A percentile compares a stretch with the other conserved stretches of the same genome.
Evolutionary conservation across 306 rosid genomes (phyloP).

Genomic region (apple (Malus domestica)): ASM211411v1 NC_041801.1:14684501-14685000

Average conservation of each 20-base stretch:
- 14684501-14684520: conserved; percentile 31
- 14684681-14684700: conserved; percentile 31
- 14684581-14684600: conserved; percentile 49
- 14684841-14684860: conserved; percentile 70
- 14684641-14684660: conserved; percentile 76
- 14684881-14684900: conserved; percentile 80
- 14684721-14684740: conserved; percentile 39
- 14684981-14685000: not conserved
- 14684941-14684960: conserved; percentile 5
- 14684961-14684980: not conserved
- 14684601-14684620: conserved; percentile 34
- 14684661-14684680: conserved; percentile 44
- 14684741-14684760: conserved; percentile 34
- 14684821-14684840: conserved; percentile 78
- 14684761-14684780: conserved; percentile 4
- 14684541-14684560: not conserved
- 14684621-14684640: conserved; percentile 67
- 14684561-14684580: conserved; percentile 11
- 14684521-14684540: conserved; percentile 37
- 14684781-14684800: conserved; percentile 70
- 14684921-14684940: conserved; percentile 37
- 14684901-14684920: conserved; percentile 77
- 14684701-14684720: conserved; percentile 58
- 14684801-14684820: conserved; percentile 73
- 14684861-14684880: conserved; percentile 19